Evolutionary conservation across 176 grass and related monocot species (phyloP), one percentile per base, ranked within the genome.

Genomic region (Lolium multiflorum): DNA sequence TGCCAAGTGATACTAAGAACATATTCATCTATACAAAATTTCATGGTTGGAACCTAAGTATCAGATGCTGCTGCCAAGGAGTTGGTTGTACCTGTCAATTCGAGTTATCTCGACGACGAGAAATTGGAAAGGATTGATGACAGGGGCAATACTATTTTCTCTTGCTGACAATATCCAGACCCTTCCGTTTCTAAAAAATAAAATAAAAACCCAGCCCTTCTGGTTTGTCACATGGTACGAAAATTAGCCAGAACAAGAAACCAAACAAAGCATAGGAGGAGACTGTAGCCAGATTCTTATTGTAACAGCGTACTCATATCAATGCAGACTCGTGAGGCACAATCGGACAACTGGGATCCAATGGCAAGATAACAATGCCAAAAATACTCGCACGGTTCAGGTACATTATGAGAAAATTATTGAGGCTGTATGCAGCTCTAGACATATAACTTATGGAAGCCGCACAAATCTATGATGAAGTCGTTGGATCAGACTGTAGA

Each of bases 401-500:
- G 9, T 62, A 21, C 61, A 47, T 25, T 20, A 75, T 16, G 46
- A 77, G 1, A 56, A 37, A 46, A 43, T 81, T 85, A 77, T 82
- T 85, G 1, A 76, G 41, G 41, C 41, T 7, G 41, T 43, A 7
- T 43, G 41, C 41, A 43, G 41, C 41, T 43, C 41, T 43, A 43
- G 41, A 43, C 41, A 43, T 43, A 43, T 6, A 43, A 43, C 41
- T 43, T 44, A 14, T 28, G 24, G 59, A 60, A 74, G 39, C 47
- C 11, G 3, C n/a, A 8, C 43, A 7, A 13, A 47, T 79, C 59
- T 89, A 83, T 15, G 82, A 81, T 7, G 86, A 85, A 64, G 77
- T 63, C 14, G 82, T 3, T 76, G 84, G 80, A 92, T 88, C 90
- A 74, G 87, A 90, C 59, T 96, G 83, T 76, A 99, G 87, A 83